A percentile compares a stretch with the other conserved stretches of the same genome.
phyloP scores from a whole-genome alignment of 805 yeast genomes.

The Wickerhamiella sorbophila region DNA sequence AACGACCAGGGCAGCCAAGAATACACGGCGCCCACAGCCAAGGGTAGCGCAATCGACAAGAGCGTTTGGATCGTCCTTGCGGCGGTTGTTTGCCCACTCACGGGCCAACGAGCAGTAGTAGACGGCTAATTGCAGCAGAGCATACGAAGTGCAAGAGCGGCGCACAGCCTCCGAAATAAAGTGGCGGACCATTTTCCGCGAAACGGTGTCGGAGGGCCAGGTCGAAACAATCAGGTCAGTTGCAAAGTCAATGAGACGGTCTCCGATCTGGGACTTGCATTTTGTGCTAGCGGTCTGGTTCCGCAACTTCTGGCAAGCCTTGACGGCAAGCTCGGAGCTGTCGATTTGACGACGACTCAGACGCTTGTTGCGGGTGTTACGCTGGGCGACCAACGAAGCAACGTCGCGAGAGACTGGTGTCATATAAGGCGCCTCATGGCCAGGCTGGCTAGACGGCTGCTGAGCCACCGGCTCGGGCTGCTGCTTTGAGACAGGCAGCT shows the following conservation, averaged over 20 bases:
- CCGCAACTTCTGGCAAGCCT: neutral
- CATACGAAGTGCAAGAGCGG: constrained; percentile 42
- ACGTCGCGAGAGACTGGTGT: neutral
- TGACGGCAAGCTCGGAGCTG: neutral
- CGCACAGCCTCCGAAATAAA: constrained; percentile 29
- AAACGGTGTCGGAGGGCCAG: constrained; percentile 12
- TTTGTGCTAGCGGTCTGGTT: neutral
- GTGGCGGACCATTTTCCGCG: constrained; percentile 22
- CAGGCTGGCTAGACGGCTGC: neutral
- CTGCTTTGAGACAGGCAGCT: neutral
- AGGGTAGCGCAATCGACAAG: neutral
- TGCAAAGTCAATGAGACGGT: constrained; percentile 13
- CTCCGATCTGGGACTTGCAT: neutral
- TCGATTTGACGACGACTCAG: neutral
- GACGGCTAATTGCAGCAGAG: constrained; percentile 51
- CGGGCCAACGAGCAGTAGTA: constrained; percentile 39
- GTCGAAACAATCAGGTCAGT: constrained; percentile 9
- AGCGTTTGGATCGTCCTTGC: neutral
- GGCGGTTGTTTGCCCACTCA: neutral
- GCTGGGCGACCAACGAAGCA: neutral
- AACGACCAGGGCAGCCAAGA: constrained; percentile 52
- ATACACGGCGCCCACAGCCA: constrained; percentile 41
- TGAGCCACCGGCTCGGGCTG: neutral
- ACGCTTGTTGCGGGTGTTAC: neutral
- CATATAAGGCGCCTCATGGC: too few relatives aligned